These are phyloP conservation scores for Erysimum pusillum DNA, from an alignment of 441 rosid genomes.

Conservation along the genomic window DNA sequence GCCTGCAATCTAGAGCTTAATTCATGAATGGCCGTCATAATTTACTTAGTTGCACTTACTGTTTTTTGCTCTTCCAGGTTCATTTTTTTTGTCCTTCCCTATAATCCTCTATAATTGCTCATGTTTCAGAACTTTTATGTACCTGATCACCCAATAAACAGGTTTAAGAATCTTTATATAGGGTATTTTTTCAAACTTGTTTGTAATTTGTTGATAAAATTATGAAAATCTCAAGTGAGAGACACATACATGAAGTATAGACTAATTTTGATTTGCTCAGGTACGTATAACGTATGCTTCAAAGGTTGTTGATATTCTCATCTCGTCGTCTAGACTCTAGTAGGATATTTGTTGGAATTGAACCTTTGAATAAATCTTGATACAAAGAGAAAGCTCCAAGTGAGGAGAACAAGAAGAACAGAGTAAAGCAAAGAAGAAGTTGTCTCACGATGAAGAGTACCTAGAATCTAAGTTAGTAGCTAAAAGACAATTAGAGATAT, in stretches of 20 bases:
- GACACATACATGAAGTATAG: not conserved
- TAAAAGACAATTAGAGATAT: too few species aligned
- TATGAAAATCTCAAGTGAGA: not conserved
- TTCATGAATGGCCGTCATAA: slow-evolving; percentile 97
- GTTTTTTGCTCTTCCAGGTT: slow-evolving; percentile 99
- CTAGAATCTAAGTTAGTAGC: too few species aligned
- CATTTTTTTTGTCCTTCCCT: slow-evolving; percentile 39
- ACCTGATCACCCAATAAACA: slow-evolving; percentile 90
- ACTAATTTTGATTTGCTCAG: slow-evolving; percentile 2
- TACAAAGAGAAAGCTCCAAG: too few species aligned
- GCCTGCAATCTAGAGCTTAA: slow-evolving; percentile 98
- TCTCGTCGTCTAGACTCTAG: too few species aligned
- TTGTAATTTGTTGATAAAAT: not conserved
- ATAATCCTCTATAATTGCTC: too few species aligned
- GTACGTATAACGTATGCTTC: not conserved
- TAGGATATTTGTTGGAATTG: too few species aligned
- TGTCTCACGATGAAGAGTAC: too few species aligned
- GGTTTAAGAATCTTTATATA: slow-evolving; percentile 99
- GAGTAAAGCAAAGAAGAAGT: too few species aligned
- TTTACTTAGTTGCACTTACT: slow-evolving; percentile 92
- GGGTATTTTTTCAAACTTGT: slow-evolving; percentile 68
- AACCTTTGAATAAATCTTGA: too few species aligned
- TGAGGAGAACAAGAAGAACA: too few species aligned
- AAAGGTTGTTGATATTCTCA: not conserved
- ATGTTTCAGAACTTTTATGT: slow-evolving; percentile 81